Conservation (phyloP, 345 rosid species). For the Sisymbrium irio region DNA sequence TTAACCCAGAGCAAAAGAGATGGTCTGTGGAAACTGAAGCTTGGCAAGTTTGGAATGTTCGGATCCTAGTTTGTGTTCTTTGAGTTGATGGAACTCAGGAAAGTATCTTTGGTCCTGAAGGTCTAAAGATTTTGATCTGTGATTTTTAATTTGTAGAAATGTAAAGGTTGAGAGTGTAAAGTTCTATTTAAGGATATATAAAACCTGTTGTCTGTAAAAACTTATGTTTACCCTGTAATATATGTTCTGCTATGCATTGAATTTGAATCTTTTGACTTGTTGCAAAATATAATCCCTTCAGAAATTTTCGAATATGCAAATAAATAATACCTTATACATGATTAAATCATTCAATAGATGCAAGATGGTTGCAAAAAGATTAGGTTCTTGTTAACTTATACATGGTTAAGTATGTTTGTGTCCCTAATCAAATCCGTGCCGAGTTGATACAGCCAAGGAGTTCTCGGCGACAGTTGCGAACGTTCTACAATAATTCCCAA, state of each 20-base stretch:
- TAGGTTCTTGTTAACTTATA: too few species aligned
- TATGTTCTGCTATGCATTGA: neutral
- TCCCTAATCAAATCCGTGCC: too few species aligned
- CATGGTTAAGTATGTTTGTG: too few species aligned
- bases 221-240: constrained; percentile 1
- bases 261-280: neutral
- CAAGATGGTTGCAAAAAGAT: too few species aligned
- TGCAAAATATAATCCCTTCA: too few species aligned
- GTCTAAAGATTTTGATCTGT: constrained; percentile 28
- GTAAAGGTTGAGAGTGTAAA: constrained; percentile 34
- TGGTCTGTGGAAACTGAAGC: constrained; percentile 19
- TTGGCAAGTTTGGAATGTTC: neutral
- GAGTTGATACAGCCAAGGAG: too few species aligned
- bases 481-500: too few species aligned
- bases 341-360: too few species aligned
- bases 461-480: too few species aligned
- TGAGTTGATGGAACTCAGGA: constrained; percentile 14
- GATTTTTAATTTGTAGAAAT: constrained; percentile 16
- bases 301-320: neutral
- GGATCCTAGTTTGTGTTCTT: constrained; percentile 21
- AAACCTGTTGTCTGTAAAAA: constrained; percentile 6
- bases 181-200: neutral
- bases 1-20: constrained; percentile 3
- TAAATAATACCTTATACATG: too few species aligned
- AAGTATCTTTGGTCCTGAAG: constrained; percentile 26